Percentiles rank a stretch among this genome's conserved stretches.
phyloP scores from a whole-genome alignment of 352 stramenopile species.

The Globisporangium spiculum region DNA sequence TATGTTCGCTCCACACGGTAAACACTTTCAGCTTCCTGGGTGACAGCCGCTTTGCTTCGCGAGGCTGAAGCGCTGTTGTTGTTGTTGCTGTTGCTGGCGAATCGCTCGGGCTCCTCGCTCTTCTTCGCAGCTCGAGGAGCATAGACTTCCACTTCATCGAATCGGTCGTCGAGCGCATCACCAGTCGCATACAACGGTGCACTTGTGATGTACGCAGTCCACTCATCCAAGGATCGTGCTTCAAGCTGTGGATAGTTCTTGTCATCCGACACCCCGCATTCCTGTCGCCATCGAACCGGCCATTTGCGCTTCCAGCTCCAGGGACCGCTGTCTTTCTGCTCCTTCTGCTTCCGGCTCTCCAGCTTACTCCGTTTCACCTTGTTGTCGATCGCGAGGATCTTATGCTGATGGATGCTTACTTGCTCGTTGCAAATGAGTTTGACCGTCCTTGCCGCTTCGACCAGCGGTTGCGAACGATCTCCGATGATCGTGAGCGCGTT shows the following conservation, averaged over 20 bases:
- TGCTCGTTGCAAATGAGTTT: constrained; percentile 79
- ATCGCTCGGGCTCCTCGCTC: background rate
- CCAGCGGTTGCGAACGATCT: constrained; percentile 54
- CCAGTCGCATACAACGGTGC: constrained; percentile 62
- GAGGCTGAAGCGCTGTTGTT: background rate
- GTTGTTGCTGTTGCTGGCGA: background rate
- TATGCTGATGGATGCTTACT: constrained; percentile 61
- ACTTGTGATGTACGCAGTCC: constrained; percentile 69
- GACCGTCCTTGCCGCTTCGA: constrained; percentile 66
- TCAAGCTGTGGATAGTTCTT: constrained; percentile 60
- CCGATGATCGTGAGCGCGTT: constrained; percentile 62
- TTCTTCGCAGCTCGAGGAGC: constrained; percentile 4
- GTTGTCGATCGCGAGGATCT: constrained; percentile 55
- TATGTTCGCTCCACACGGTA: background rate
- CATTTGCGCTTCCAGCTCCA: constrained; percentile 44
- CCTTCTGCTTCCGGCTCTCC: constrained; percentile 33
- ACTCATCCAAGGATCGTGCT: constrained; percentile 65
- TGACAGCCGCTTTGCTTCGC: constrained; percentile 8
- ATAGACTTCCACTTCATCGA: constrained; percentile 9
- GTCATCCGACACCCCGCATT: constrained; percentile 71
- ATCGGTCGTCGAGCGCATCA: constrained; percentile 45
- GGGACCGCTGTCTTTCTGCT: constrained; percentile 26
- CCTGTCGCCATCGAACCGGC: constrained; percentile 72
- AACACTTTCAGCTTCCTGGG: background rate
- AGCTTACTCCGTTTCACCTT: constrained; percentile 54